phyloP scores from a whole-genome alignment of 1,284 basidiomycete species.

The Cyathus olla region DNA sequence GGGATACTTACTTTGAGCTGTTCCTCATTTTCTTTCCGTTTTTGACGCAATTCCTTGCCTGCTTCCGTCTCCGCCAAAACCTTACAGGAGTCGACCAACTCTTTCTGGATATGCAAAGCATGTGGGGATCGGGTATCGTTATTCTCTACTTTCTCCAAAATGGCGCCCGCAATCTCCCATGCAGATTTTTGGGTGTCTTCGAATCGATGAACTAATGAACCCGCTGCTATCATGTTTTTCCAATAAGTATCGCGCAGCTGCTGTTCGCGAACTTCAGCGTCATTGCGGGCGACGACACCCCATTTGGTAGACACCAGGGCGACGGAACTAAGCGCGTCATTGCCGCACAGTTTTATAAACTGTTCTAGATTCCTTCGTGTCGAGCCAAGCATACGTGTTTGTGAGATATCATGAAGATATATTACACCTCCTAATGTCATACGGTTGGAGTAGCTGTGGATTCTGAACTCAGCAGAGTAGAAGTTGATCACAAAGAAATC shows the following conservation, averaged over 20 bases:
- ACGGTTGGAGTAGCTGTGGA: constrained; percentile 20
- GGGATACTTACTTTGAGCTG: too few relatives aligned
- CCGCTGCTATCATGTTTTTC: constrained; percentile 23
- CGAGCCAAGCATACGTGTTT: constrained; percentile 28
- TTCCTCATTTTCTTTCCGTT: neutral
- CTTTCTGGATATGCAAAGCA: constrained; percentile 10
- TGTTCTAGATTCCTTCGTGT: constrained; percentile 28
- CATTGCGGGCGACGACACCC: constrained; percentile 14
- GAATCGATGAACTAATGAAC: constrained; percentile 18
- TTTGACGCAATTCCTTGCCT: constrained; percentile 5
- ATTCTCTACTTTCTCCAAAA: neutral
- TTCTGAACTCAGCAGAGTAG: too few relatives aligned
- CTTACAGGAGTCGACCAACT: constrained; percentile 5
- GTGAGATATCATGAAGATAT: constrained; percentile 22
- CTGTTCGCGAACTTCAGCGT: constrained; percentile 19
- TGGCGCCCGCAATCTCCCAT: constrained; percentile 5
- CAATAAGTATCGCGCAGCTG: constrained; percentile 24
- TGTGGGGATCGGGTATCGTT: neutral
- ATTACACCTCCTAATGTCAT: constrained; percentile 25
- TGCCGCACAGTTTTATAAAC: constrained; percentile 31
- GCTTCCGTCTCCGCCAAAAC: constrained; percentile 11
- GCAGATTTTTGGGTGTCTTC: constrained; percentile 16
- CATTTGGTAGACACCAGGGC: constrained; percentile 33
- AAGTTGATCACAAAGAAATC: neutral
- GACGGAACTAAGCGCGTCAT: constrained; percentile 22